Conservation (phyloP, 1,139 yeast genomes). For the Suhomyces panamericanus region DNA sequence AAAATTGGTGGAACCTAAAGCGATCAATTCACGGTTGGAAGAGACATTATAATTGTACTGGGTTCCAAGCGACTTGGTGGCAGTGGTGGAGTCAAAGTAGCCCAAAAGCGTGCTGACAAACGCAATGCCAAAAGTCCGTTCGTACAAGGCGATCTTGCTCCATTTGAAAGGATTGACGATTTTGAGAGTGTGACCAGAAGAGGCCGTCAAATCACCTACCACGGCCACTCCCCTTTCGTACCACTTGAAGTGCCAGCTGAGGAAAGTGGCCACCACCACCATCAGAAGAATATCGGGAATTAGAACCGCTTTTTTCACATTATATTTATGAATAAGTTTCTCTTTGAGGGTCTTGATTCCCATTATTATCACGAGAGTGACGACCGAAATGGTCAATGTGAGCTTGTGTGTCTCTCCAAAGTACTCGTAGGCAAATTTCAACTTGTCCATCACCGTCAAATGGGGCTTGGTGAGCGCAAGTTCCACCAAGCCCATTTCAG, state of each 20-base stretch:
- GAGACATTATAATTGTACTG: conserved; percentile 34
- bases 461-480: conserved; percentile 24
- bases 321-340: conserved; percentile 19
- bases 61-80: conserved; percentile 34
- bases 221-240: conserved; percentile 29
- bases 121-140: conserved; percentile 29
- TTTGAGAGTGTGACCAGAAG: conserved; percentile 10
- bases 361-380: conserved; percentile 27
- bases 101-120: conserved; percentile 36
- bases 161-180: conserved; percentile 27
- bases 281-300: conserved; percentile 35
- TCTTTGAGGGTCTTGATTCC: conserved; percentile 22
- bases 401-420: conserved; percentile 21
- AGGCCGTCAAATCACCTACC: conserved; percentile 26
- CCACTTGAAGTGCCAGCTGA: conserved; percentile 29
- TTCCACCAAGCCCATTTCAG: conserved; percentile 30
- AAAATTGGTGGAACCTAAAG: conserved; percentile 33
- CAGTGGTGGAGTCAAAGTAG: conserved; percentile 36
- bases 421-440: conserved; percentile 20
- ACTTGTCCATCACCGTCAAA: conserved; percentile 25
- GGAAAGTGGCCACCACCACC: conserved; percentile 32
- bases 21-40: conserved; percentile 35
- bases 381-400: conserved; percentile 24
- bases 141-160: conserved; percentile 22
- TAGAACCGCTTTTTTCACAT: conserved; percentile 23